Evolutionary conservation across 192 early-diverging fungal species (phyloP).

Genomic region (Coemansia sp.): DNA sequence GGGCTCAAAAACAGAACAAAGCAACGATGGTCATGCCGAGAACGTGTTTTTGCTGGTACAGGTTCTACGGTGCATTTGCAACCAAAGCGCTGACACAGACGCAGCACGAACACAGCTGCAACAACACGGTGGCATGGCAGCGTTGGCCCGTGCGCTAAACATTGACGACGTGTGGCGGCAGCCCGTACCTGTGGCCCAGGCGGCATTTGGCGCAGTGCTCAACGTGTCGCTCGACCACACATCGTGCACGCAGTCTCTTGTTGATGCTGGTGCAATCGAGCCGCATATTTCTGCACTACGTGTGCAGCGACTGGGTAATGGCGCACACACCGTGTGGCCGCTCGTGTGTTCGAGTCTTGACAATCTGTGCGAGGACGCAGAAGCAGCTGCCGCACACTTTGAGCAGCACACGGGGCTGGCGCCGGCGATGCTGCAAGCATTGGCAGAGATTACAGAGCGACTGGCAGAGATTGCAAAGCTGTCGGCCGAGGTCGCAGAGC

Average conservation of each 20-base stretch:
- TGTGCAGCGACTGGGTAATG: conserved; percentile 1
- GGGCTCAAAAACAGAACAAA: background rate
- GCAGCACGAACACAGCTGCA: conserved; percentile 17
- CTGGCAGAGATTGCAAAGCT: background rate
- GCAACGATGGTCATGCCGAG: conserved; percentile 22
- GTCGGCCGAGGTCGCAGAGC: conserved; percentile 10
- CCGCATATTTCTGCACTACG: conserved; percentile 20
- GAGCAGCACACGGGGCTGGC: conserved; percentile 16
- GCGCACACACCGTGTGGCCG: conserved; percentile 17
- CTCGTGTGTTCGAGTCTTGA: conserved; percentile 32
- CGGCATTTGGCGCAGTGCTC: conserved; percentile 41
- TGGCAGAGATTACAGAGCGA: conserved; percentile 9
- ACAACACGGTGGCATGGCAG: conserved; percentile 7
- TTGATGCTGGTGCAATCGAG: conserved; percentile 19
- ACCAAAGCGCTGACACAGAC: conserved; percentile 44
- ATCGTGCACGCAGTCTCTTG: conserved; percentile 18
- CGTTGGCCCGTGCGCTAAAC: conserved; percentile 12
- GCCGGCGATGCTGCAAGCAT: conserved; percentile 14
- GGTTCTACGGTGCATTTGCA: conserved; percentile 47
- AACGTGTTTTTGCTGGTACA: conserved; percentile 34
- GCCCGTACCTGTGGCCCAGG: conserved; percentile 38
- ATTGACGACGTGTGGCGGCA: conserved; percentile 20
- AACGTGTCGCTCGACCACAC: conserved; percentile 35
- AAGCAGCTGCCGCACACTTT: conserved; percentile 12
- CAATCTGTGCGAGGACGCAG: conserved; percentile 37